Base-by-base conservation (phyloP, 768 basidiomycete genomes). In the Naganishia vaughanmartiniae region DNA sequence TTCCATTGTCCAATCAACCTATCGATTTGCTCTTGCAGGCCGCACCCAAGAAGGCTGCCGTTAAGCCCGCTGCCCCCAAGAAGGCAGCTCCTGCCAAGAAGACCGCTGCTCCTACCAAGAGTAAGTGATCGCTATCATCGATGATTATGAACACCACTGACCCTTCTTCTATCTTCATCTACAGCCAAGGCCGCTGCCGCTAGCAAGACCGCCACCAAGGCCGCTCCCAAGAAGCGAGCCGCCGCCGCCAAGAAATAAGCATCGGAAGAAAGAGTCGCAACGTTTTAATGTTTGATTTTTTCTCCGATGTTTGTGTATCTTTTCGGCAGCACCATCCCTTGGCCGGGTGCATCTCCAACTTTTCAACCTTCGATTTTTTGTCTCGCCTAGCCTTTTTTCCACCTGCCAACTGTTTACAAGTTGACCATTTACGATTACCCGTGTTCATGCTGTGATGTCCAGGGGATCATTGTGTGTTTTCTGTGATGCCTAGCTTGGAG, bases 21-120 rank as follows among this genome's bases (percentile, higher is more conserved):
- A 51, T 51, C n/a, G 14, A 30, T 56, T n/a, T 54, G 24, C 33
- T 42, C 14, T 15, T 2, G 34, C 70, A 75, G 72, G 53, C 74
- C 42, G 74, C 75, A 30, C 56, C 73, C 42, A 69, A 72, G 72
- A 75, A 75, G 72, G 58, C 70, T 45, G 45, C 60, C 39, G 72
- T 73, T 66, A 77, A 74, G 67, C 63, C 74, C 42, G 63, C 77
- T 31, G 76, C 74, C 45, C 65, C 75, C 60, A 79, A 84, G 34
- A 83, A 83, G 78, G 69, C 83, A 53, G 72, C 80, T 63, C 66
- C 76, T 21, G 54, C 73, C 53, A 79, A 79, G 60, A 84, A 85
- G 80, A 71, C 82, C n/a, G 83, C 84, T 60, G 83, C 86, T 72
- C 74, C 83, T 7, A 82, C 84, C 80, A 84, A 84, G 77, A 76